A percentile compares a stretch with the other conserved stretches of the same genome.
Evolutionary conservation across 2,329 filamentous ascomycete species (phyloP).

Genomic region (Aspergillus thermomutatus): DNA sequence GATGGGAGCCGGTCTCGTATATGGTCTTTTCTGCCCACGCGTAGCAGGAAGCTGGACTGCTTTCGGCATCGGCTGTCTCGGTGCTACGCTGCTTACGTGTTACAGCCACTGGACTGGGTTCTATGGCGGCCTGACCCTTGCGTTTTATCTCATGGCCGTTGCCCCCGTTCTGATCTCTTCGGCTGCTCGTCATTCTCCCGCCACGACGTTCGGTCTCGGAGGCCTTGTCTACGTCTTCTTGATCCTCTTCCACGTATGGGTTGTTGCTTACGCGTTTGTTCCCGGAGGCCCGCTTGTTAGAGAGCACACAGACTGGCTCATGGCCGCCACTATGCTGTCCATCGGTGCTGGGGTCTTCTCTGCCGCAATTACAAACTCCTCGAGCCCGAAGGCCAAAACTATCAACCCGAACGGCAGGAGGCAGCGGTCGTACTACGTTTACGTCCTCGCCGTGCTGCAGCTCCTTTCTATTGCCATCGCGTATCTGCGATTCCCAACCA

Average conservation of each 20-base stretch:
- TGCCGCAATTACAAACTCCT: slow-evolving; percentile 52
- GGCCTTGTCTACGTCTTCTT: slow-evolving; percentile 92
- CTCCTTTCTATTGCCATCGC: slow-evolving; percentile 75
- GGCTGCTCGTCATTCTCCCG: slow-evolving; percentile 73
- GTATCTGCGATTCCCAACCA: slow-evolving; percentile 86
- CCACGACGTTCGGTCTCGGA: slow-evolving; percentile 77
- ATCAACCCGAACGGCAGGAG: slow-evolving; percentile 41
- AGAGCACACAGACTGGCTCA: slow-evolving; percentile 94
- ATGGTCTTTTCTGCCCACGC: slow-evolving; percentile 70
- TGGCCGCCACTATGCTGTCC: slow-evolving; percentile 78
- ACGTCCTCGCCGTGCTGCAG: slow-evolving; percentile 72
- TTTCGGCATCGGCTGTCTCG: slow-evolving; percentile 73
- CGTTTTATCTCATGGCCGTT: slow-evolving; percentile 78
- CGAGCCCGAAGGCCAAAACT: slow-evolving; percentile 39
- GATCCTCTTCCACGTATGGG: slow-evolving; percentile 97
- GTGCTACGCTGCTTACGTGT: slow-evolving; percentile 73
- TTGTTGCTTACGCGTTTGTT: slow-evolving; percentile 96
- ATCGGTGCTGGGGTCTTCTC: slow-evolving; percentile 85
- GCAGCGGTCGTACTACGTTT: slow-evolving; percentile 65
- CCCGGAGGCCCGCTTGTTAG: slow-evolving; percentile 88
- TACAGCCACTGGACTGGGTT: slow-evolving; percentile 85
- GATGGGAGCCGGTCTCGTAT: slow-evolving; percentile 77
- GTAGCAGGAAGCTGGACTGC: slow-evolving; percentile 74
- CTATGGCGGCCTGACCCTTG: slow-evolving; percentile 72
- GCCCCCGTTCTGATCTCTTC: slow-evolving; percentile 71